Conservation (phyloP, 75 land plant genomes). For the Cryptomeria japonica region DNA sequence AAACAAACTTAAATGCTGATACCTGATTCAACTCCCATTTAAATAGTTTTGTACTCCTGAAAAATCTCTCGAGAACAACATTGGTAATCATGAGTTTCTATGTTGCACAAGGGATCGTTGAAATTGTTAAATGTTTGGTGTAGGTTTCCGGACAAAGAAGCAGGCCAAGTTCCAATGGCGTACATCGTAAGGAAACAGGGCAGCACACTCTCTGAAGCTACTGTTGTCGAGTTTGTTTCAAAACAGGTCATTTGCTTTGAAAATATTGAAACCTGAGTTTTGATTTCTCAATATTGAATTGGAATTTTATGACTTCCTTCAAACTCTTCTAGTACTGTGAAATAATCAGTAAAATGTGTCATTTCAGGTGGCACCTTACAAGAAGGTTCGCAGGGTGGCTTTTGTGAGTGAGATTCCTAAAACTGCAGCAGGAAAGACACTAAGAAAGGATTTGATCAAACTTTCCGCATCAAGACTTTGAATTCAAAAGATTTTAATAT, state of each 20-base stretch:
- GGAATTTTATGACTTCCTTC: not conserved
- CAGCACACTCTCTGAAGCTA: constrained; percentile 32
- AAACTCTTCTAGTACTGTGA: not conserved
- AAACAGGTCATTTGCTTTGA: constrained; percentile 48
- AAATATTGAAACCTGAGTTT: not conserved
- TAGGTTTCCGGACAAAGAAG: constrained; percentile 74
- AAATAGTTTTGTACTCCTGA: not conserved
- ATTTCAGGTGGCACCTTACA: constrained; percentile 33
- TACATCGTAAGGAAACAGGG: constrained; percentile 61
- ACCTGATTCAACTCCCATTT: not conserved
- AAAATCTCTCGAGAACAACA: not conserved
- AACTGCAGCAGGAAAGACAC: constrained; percentile 21
- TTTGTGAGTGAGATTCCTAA: constrained; percentile 28
- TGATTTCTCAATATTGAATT: not conserved
- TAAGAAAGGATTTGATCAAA: constrained; percentile 28
- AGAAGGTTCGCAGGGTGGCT: constrained; percentile 26
- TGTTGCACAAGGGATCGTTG: too few relatives aligned
- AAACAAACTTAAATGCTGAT: not conserved
- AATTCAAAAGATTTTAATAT: not conserved
- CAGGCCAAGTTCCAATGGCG: constrained; percentile 81
- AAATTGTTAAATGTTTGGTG: not conserved
- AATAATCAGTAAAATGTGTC: not conserved
- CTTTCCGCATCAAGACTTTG: constrained; percentile 15
- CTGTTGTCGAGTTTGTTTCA: constrained; percentile 56
- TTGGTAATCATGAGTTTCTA: not conserved